Evolutionary conservation across 495 filamentous ascomycete species (phyloP).

Genomic region (Xylaria longipes): DNA sequence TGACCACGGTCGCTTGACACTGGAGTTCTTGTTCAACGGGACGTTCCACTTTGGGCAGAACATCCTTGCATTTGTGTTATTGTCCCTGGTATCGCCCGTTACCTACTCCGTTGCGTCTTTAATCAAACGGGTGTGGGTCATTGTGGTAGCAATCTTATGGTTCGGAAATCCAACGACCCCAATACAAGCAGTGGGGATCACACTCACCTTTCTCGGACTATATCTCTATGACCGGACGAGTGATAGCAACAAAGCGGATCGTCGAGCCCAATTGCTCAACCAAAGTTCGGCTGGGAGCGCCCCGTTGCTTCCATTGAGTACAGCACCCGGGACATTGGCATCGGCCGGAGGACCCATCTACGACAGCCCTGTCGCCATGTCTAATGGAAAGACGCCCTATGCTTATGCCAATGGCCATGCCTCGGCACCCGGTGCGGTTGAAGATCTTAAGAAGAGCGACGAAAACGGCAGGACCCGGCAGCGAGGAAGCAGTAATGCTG

Average conservation of each 20-base stretch:
- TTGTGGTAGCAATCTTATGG: constrained; percentile 93
- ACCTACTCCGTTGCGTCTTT: constrained; percentile 96
- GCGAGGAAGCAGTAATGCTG: constrained; percentile 63
- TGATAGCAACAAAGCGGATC: constrained; percentile 83
- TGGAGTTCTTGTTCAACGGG: constrained; percentile 96
- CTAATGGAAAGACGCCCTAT: constrained; percentile 33
- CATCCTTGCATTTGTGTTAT: constrained; percentile 89
- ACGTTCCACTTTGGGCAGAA: constrained; percentile 97
- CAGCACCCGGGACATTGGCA: constrained; percentile 32
- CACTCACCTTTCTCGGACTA: constrained; percentile 86
- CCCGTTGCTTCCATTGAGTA: constrained; percentile 74
- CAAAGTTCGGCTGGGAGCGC: constrained; percentile 48
- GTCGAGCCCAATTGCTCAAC: constrained; percentile 61
- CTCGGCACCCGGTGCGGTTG: constrained; percentile 44
- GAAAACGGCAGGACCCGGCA: constrained; percentile 55
- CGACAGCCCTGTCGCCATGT: constrained; percentile 41
- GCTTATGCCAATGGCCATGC: constrained; percentile 46
- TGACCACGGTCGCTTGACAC: constrained; percentile 76
- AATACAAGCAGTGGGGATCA: constrained; percentile 84
- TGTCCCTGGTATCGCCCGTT: constrained; percentile 91
- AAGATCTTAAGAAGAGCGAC: constrained; percentile 68
- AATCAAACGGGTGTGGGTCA: constrained; percentile 97
- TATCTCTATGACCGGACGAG: constrained; percentile 96
- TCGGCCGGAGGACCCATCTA: constrained; percentile 38
- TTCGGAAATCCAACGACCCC: constrained; percentile 87